Percentiles rank a stretch among this genome's conserved stretches.
These are phyloP conservation scores for Hypomontagnella monticulosa DNA, from an alignment of 495 filamentous ascomycete species.

Conservation along the genomic window DNA sequence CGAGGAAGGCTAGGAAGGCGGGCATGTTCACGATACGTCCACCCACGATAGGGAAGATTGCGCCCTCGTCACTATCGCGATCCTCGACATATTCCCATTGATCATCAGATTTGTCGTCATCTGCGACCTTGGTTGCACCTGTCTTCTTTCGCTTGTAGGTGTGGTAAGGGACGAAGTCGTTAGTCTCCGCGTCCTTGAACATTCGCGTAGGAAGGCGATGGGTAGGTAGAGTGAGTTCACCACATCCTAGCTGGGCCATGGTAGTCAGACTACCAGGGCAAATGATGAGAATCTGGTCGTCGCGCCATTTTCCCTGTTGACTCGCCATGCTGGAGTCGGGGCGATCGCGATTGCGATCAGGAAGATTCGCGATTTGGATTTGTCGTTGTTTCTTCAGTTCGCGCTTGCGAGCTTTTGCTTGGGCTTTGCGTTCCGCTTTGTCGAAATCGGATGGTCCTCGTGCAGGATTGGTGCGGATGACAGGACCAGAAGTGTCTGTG, in stretches of 20 bases:
- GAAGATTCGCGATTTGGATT: not conserved
- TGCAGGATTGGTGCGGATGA: no score
- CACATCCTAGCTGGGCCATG: constrained; percentile 90
- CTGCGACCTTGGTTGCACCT: constrained; percentile 48
- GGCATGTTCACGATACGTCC: constrained; percentile 89
- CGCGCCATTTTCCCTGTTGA: constrained; percentile 61
- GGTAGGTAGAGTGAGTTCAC: constrained; percentile 88
- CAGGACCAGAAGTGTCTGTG: no score
- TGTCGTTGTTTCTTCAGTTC: no score
- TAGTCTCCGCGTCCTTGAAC: constrained; percentile 82
- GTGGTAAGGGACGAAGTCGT: constrained; percentile 85
- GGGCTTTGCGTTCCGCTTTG: constrained; percentile 18
- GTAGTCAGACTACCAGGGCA: constrained; percentile 94
- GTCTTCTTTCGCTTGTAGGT: constrained; percentile 75
- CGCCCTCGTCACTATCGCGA: constrained; percentile 84
- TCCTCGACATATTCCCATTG: constrained; percentile 82
- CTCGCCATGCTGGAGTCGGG: constrained; percentile 53
- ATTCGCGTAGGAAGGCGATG: constrained; percentile 88
- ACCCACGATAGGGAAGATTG: constrained; percentile 81
- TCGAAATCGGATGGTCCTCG: not conserved
- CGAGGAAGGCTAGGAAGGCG: constrained; percentile 89
- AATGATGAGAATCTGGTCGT: constrained; percentile 74
- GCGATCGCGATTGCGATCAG: no score
- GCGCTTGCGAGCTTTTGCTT: constrained; percentile 18
- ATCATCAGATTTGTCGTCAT: constrained; percentile 44